Evolutionary conservation across 2,329 filamentous ascomycete genomes (phyloP).

Genomic region (Fusarium penzigii): DNA sequence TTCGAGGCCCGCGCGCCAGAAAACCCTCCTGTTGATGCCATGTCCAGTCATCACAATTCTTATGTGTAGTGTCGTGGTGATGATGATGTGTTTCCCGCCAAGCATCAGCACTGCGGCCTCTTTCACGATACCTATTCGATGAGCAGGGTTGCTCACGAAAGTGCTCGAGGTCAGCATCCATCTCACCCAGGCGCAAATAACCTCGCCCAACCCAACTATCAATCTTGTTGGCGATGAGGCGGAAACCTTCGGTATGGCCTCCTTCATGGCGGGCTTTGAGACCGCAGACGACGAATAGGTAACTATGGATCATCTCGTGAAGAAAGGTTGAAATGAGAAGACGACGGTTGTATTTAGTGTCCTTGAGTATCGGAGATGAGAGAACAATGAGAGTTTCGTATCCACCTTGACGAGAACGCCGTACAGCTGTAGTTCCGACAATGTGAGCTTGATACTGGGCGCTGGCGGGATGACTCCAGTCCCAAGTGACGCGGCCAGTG

Average conservation of each 20-base stretch:
- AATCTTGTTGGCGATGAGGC: constrained; percentile 58
- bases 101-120: constrained; percentile 16
- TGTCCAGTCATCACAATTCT: constrained; percentile 33
- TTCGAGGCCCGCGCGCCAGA: constrained; percentile 25
- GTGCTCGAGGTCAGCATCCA: constrained; percentile 61
- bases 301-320: constrained; percentile 68
- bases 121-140: constrained; percentile 24
- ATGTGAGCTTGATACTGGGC: constrained; percentile 55
- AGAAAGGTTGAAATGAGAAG: constrained; percentile 65
- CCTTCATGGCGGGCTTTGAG: constrained; percentile 56
- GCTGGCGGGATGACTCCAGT: constrained; percentile 57
- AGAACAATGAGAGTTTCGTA: constrained; percentile 65
- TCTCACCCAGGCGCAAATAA: constrained; percentile 56
- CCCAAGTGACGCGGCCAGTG: constrained; percentile 60
- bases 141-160: constrained; percentile 41
- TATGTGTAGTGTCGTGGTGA: constrained; percentile 10
- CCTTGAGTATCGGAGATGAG: constrained; percentile 58
- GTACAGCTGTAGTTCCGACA: constrained; percentile 63
- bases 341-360: constrained; percentile 57
- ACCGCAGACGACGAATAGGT: constrained; percentile 63
- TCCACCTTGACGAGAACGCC: constrained; percentile 47
- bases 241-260: constrained; percentile 63
- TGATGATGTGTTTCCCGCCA: constrained; percentile 17
- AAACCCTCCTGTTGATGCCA: constrained; percentile 39
- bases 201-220: constrained; percentile 61